Base-by-base conservation (phyloP, 2,329 filamentous ascomycete species). In the Colletotrichum sidae region DNA sequence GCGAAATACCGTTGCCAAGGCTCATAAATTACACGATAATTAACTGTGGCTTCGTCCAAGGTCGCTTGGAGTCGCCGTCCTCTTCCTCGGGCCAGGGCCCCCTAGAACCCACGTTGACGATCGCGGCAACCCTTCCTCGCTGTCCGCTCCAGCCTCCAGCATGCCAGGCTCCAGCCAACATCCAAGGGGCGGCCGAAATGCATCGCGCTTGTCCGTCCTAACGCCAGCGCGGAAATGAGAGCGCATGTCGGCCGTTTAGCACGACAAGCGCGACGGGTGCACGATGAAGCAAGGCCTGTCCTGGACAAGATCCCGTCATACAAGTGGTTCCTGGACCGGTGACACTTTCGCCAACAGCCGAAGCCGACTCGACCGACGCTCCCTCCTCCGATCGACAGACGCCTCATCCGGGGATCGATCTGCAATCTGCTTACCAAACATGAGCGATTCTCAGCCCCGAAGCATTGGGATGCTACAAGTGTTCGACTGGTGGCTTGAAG, bases 181-280 rank as follows among this genome's bases (percentile, higher is more conserved):
- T 46, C 39, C 51, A 57, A 42, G 42, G 46, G 63, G 47, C 47
- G 46, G 9, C 41, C 42, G 34, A 53, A 37, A 45, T 47, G 46
- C 33, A 61, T 52, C 58, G 62, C 62, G 62, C 62, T 61, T 65
- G 56, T 52, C 45, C 46, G 37, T 62, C 51, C 39, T 8, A 62
- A 61, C 57, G 39, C 52, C 62, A 65, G 62, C 62, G 62, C 62
- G 57, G 62, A 49, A 61, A 62, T 52, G 58, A 62, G 39, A 34
- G 25, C 35, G 62, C 57, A 46, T 37, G 55, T 52, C 51, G 41
- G 56, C 52, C 35, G 52, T 65, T 52, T 42, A 52, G 52, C 46
- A 55, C 25, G 6, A 60, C 60, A 65, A 65, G 57, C 62, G 62
- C 62, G 58, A 58, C 52, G 42, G 57, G 46, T 47, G 42, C 55